These are phyloP conservation scores for Thermomucor indicae-seudaticae DNA, from an alignment of 371 early-diverging fungal genomes.

Conservation along the genomic window DNA sequence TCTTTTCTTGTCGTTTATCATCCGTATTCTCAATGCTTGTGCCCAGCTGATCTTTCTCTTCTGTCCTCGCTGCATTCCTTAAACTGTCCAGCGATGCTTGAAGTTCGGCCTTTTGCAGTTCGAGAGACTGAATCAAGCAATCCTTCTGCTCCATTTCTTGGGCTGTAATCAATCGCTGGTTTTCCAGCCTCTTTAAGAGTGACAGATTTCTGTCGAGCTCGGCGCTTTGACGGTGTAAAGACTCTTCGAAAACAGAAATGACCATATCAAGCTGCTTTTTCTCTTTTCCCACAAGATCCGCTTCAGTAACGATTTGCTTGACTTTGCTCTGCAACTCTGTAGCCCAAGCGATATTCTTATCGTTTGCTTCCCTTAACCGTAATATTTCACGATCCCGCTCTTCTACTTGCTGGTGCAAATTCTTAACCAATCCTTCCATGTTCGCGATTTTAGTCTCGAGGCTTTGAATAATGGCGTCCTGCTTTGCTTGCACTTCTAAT, in stretches of 20 bases:
- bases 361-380: no score
- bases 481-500: constrained; percentile 28
- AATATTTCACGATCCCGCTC: constrained; percentile 26
- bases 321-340: constrained; percentile 20
- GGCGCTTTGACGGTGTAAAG: constrained; percentile 27
- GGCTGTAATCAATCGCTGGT: not conserved
- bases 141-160: constrained; percentile 1
- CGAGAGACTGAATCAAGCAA: no score
- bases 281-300: constrained; percentile 24
- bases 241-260: constrained; percentile 27
- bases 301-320: constrained; percentile 22
- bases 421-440: constrained; percentile 22
- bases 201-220: constrained; percentile 32
- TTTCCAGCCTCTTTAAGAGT: constrained; percentile 19
- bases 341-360: constrained; percentile 13
- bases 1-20: not conserved
- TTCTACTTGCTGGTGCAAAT: constrained; percentile 23
- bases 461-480: constrained; percentile 33
- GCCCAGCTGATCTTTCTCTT: no score
- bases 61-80: no score
- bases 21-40: no score
- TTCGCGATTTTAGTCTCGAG: constrained; percentile 32
- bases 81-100: not conserved
- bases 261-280: constrained; percentile 29
- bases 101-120: no score